phyloP scores from a whole-genome alignment of 805 yeast genomes.

The Candida gorgasii region DNA sequence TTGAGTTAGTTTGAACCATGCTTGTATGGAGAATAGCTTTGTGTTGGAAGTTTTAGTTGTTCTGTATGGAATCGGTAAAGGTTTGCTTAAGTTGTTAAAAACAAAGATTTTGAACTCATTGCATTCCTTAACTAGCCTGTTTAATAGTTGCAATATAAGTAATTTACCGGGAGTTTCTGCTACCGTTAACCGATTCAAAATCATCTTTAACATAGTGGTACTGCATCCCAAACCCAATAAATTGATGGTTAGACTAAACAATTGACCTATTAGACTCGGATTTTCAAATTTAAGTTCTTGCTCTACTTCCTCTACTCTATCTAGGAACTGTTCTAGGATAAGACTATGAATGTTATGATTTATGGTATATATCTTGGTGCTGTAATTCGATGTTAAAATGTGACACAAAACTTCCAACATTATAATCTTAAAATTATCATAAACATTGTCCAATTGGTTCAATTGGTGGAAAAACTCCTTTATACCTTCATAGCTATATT shows the following conservation, averaged over 20 bases:
- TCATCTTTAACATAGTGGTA: slow-evolving; percentile 20
- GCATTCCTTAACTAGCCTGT: slow-evolving; percentile 21
- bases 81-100: slow-evolving; percentile 21
- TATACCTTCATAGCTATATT: slow-evolving; percentile 4
- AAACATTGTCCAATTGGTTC: slow-evolving; percentile 24
- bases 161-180: slow-evolving; percentile 10
- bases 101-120: slow-evolving; percentile 31
- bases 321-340: slow-evolving; percentile 23
- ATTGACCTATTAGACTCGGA: slow-evolving; percentile 20
- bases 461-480: slow-evolving; percentile 16
- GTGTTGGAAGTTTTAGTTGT: slow-evolving; percentile 1
- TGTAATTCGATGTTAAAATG: slow-evolving; percentile 24
- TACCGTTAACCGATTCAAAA: slow-evolving; percentile 9
- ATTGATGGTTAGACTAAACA: slow-evolving; percentile 23
- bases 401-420: slow-evolving; percentile 26
- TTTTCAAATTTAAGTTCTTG: slow-evolving; percentile 8
- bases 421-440: slow-evolving; percentile 30
- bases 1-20: slow-evolving; percentile 40
- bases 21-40: slow-evolving; percentile 32
- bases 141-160: slow-evolving; percentile 23
- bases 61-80: slow-evolving; percentile 24
- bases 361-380: slow-evolving; percentile 25
- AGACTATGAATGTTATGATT: slow-evolving; percentile 19
- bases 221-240: slow-evolving; percentile 39
- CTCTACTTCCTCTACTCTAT: not conserved